Evolutionary conservation across 108 stramenopile genomes (phyloP).

Genomic region (Cylindrotheca fusiformis): DNA sequence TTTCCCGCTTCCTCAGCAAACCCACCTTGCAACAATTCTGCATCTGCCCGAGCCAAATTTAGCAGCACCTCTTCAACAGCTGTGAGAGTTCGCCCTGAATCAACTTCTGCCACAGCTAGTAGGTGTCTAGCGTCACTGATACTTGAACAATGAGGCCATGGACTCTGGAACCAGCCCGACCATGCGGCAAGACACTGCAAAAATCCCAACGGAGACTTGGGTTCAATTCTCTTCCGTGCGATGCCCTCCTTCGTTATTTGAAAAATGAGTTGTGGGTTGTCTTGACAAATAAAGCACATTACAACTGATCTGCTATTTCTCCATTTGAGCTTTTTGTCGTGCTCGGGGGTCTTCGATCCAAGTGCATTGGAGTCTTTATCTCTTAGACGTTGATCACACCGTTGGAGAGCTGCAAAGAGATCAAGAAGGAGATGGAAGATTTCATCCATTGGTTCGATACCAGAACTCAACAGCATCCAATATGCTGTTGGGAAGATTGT

Average conservation of each 20-base stretch:
- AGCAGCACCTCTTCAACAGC: constrained; percentile 42
- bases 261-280: constrained; percentile 1
- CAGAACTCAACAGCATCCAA: neutral
- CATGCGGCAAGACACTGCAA: constrained; percentile 56
- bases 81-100: constrained; percentile 35
- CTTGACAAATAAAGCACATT: constrained; percentile 21
- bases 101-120: constrained; percentile 22
- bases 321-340: neutral
- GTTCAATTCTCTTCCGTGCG: neutral
- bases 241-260: constrained; percentile 27
- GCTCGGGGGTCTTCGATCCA: neutral
- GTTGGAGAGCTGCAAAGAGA: neutral
- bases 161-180: constrained; percentile 56
- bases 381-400: neutral
- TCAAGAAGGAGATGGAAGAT: neutral
- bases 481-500: neutral
- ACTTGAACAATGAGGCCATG: constrained; percentile 67
- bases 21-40: constrained; percentile 57
- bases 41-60: constrained; percentile 64
- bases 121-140: constrained; percentile 38
- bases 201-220: neutral
- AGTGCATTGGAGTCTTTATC: neutral
- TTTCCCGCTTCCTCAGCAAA: constrained; percentile 21
- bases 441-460: neutral
- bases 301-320: neutral